Conservation (phyloP, 768 basidiomycete genomes). For the Mycena vulgaris region DNA sequence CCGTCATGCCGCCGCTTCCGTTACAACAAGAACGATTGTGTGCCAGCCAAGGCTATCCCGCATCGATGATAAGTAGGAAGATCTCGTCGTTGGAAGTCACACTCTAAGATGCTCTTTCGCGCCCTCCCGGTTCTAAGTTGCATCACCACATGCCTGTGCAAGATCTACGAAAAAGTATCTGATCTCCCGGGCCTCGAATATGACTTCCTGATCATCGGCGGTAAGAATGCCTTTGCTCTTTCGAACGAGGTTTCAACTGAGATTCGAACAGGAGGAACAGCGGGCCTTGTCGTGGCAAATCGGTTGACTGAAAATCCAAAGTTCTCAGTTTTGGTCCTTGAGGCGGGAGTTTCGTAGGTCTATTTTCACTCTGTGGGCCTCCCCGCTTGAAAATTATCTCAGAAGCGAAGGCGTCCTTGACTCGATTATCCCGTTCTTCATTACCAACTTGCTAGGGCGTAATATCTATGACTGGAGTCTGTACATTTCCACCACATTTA, state of each 20-base stretch:
- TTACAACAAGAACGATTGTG: too few species aligned
- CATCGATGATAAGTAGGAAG: too few species aligned
- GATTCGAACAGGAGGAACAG: slow-evolving; percentile 31
- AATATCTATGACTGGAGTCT: slow-evolving; percentile 11
- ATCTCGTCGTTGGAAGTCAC: too few species aligned
- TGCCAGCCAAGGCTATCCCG: too few species aligned
- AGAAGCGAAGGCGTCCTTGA: slow-evolving; percentile 5
- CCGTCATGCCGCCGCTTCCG: too few species aligned
- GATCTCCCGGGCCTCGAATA: slow-evolving; percentile 13
- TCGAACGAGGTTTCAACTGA: background rate
- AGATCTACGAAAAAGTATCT: slow-evolving; percentile 13
- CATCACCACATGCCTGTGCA: background rate
- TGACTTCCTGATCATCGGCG: slow-evolving; percentile 31
- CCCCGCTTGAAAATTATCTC: background rate
- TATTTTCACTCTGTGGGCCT: background rate
- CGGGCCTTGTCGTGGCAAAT: slow-evolving; percentile 31
- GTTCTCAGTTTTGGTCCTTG: slow-evolving; percentile 38
- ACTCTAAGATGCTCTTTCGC: background rate
- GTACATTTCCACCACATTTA: background rate
- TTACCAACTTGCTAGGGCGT: background rate
- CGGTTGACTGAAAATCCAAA: slow-evolving; percentile 36
- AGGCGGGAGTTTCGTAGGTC: slow-evolving; percentile 33
- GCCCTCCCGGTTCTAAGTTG: background rate
- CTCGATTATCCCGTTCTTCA: slow-evolving; percentile 19
- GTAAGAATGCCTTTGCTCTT: background rate